Conservation (phyloP, 805 yeast genomes). For the Soucietia sequanensis region DNA sequence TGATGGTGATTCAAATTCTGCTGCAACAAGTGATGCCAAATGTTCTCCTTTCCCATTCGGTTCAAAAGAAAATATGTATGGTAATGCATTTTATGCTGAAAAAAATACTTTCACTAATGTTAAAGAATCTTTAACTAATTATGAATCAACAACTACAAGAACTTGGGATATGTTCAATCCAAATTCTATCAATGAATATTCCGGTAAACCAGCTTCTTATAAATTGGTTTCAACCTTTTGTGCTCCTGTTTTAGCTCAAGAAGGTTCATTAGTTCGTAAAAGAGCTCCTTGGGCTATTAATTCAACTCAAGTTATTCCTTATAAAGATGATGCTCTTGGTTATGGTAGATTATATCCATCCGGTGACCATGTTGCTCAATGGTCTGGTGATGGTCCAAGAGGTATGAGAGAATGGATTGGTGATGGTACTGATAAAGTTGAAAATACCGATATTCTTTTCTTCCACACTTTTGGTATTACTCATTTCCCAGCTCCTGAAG, state of each 20-base stretch:
- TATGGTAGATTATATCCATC: conserved; percentile 74
- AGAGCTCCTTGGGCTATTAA: conserved; percentile 82
- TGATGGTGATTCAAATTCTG: conserved; percentile 78
- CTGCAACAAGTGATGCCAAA: conserved; percentile 63
- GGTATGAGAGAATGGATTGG: conserved; percentile 72
- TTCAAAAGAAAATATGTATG: conserved; percentile 68
- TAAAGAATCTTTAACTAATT: conserved; percentile 61
- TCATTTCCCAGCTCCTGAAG: conserved; percentile 88
- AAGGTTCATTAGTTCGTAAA: conserved; percentile 70
- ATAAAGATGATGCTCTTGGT: conserved; percentile 50
- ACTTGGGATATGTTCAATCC: conserved; percentile 81
- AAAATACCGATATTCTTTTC: conserved; percentile 67
- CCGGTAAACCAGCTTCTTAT: conserved; percentile 74
- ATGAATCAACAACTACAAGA: conserved; percentile 61
- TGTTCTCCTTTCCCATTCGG: conserved; percentile 62
- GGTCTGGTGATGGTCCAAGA: conserved; percentile 65
- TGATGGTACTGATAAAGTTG: conserved; percentile 55
- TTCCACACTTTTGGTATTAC: conserved; percentile 85
- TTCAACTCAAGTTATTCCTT: conserved; percentile 68
- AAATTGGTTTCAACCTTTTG: conserved; percentile 75
- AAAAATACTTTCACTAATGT: conserved; percentile 68
- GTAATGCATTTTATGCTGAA: conserved; percentile 71
- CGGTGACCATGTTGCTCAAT: conserved; percentile 74
- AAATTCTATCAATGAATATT: conserved; percentile 59
- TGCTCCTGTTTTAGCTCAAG: conserved; percentile 70